phyloP scores from a whole-genome alignment of 179 eudicot species.

The Beta lomatogona region DNA sequence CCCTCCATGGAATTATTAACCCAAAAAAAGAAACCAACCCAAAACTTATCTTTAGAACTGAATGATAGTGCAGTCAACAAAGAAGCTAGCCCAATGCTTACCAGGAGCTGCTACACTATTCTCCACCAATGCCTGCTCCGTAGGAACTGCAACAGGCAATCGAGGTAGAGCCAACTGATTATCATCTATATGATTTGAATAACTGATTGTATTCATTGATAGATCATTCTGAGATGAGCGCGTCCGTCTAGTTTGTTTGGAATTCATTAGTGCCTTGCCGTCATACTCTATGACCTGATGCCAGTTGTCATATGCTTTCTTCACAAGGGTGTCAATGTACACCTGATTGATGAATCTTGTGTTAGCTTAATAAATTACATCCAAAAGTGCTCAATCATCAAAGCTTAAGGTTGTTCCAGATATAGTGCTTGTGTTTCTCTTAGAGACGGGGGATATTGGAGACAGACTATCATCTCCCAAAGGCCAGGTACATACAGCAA shows the following conservation, averaged over 20 bases:
- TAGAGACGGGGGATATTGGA: not conserved
- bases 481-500: not conserved
- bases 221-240: constrained; percentile 52
- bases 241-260: constrained; percentile 60
- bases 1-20: too few species aligned
- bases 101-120: constrained; percentile 56
- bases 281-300: constrained; percentile 90
- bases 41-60: too few species aligned
- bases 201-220: constrained; percentile 39
- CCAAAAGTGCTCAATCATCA: not conserved
- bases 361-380: not conserved
- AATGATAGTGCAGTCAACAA: not conserved
- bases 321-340: constrained; percentile 77
- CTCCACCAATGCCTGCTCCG: constrained; percentile 51
- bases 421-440: not conserved
- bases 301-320: constrained; percentile 98
- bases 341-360: constrained; percentile 42
- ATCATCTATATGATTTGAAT: constrained; percentile 54
- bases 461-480: not conserved
- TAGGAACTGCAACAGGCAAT: constrained; percentile 46
- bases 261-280: constrained; percentile 72
- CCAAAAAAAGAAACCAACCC: too few species aligned
- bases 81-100: constrained; percentile 24
- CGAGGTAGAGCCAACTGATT: constrained; percentile 51
- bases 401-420: not conserved